Evolutionary conservation across 768 basidiomycete species (phyloP), one percentile per base, ranked within the genome.

Genomic region (Lactarius hengduanensis): DNA sequence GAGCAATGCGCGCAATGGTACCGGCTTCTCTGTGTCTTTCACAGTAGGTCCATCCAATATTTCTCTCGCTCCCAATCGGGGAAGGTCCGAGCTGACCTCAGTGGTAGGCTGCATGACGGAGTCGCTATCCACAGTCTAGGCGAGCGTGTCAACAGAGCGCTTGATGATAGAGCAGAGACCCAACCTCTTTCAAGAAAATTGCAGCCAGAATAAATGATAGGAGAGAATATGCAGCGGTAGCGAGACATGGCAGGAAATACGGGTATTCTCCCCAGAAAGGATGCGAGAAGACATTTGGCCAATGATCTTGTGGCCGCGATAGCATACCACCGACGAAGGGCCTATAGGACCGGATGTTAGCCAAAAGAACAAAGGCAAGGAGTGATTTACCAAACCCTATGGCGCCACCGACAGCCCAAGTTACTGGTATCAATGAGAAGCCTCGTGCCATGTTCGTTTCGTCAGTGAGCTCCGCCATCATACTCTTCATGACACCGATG

Each of bases 381-480:
- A 26, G 26, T 4, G 34, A 61, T 54, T 6, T 6, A 61, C 59
- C 62, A 43, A 11, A 63, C 57, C 55, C 63, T 57, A 61, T 58
- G 8, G 57, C 59, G n/a, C 40, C 41, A 20, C 68, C 68, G 2
- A 61, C 36, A 8, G 62, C 65, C 65, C 68, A 67, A 26, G 75
- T 69, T 0, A 80, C 65, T 7, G 80, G 78, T 30, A 80, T 60
- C 13, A 76, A 62, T 3, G 76, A 71, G 34, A 79, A 76, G 0
- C 73, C 81, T 57, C 77, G 74, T 15, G 81, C 79, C 57, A 81
- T 78, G 71, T 89, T 89, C 0, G 84, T 82, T 0, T 80, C 75
- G 69, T 89, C 87, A 0, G 87, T 87, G 38, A 89, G 73, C 63
- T 89, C 88, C 0, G 82, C 87, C 77, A 90, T 80, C 71, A 85